Conservation (phyloP, 768 basidiomycete species). For the Pisolithus marmoratus region DNA sequence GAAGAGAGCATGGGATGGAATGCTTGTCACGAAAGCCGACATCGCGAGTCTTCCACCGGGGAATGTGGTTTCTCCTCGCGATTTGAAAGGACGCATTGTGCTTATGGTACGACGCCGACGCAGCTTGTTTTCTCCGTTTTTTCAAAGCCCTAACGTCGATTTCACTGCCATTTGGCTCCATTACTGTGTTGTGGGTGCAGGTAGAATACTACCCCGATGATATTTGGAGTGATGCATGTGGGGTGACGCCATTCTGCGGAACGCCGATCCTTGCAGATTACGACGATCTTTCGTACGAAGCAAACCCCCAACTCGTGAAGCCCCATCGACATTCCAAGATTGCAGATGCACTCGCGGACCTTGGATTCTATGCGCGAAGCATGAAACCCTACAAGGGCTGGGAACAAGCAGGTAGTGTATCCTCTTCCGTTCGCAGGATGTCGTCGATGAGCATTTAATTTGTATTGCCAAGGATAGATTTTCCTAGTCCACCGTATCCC, state of each 20-base stretch:
- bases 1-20: slow-evolving; percentile 45
- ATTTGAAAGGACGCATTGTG: slow-evolving; percentile 48
- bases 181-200: slow-evolving; percentile 18
- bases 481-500: slow-evolving; percentile 14
- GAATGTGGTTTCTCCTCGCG: slow-evolving; percentile 36
- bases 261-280: slow-evolving; percentile 5
- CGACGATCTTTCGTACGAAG: slow-evolving; percentile 8
- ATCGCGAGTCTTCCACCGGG: slow-evolving; percentile 18
- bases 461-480: slow-evolving; percentile 2
- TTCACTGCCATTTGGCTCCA: neutral
- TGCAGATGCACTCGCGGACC: slow-evolving; percentile 44
- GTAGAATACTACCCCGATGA: slow-evolving; percentile 49
- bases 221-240: neutral
- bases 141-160: neutral
- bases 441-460: too few species aligned
- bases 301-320: slow-evolving; percentile 13
- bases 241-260: neutral
- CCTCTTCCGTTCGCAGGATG: neutral
- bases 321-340: slow-evolving; percentile 28
- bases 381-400: slow-evolving; percentile 54
- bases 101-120: slow-evolving; percentile 41
- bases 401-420: slow-evolving; percentile 33
- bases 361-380: slow-evolving; percentile 58
- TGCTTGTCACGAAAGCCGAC: slow-evolving; percentile 36
- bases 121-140: neutral